These are phyloP conservation scores for Penicillium hesseltinei DNA, from an alignment of 2,329 filamentous ascomycete species.

Conservation along the genomic window DNA sequence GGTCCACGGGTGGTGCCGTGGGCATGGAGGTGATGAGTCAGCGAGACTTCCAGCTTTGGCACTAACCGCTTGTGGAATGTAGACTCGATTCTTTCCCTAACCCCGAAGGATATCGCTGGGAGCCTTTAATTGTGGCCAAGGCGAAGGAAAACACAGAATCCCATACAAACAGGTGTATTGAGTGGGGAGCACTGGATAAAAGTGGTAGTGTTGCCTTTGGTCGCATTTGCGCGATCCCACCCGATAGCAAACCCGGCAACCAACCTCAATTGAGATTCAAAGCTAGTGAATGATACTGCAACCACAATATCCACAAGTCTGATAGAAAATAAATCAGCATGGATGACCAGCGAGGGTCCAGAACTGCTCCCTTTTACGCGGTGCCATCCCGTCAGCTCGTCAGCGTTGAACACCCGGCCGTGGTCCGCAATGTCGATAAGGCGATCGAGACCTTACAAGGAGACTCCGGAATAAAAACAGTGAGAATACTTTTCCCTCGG, in stretches of 20 bases:
- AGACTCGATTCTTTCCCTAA: constrained; percentile 10
- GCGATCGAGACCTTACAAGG: constrained; percentile 63
- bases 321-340: constrained; percentile 10
- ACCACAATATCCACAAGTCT: background rate
- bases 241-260: background rate
- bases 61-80: constrained; percentile 14
- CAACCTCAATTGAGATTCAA: background rate
- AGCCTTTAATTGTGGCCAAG: background rate
- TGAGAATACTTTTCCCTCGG: constrained; percentile 23
- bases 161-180: background rate
- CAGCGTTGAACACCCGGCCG: constrained; percentile 65
- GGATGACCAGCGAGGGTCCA: constrained; percentile 21
- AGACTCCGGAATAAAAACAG: constrained; percentile 53
- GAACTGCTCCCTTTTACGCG: constrained; percentile 49
- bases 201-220: background rate
- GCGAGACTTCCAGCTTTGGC: background rate
- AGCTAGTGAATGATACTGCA: constrained; percentile 1
- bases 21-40: constrained; percentile 2
- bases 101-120: background rate
- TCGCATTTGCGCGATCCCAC: background rate
- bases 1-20: too few species aligned
- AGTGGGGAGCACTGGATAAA: background rate
- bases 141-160: background rate
- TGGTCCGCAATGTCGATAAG: constrained; percentile 63
- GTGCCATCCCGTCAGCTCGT: constrained; percentile 56